phyloP scores from a whole-genome alignment of 2,329 filamentous ascomycete species.

The Penicillium sp. region DNA sequence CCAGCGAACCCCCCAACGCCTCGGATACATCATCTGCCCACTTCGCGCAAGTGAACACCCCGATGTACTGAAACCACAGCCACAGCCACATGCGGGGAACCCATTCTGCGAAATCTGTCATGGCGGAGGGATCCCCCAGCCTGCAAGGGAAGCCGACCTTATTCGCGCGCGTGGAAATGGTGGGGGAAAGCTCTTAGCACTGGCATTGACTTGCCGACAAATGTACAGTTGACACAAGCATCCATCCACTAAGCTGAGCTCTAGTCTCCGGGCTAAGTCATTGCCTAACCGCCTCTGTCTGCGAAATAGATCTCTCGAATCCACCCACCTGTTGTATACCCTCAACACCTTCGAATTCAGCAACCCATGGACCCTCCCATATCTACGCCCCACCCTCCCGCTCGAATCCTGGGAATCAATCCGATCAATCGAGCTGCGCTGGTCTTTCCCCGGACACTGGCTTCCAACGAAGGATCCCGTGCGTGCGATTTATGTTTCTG shows the following conservation, averaged over 20 bases:
- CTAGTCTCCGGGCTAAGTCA: background rate
- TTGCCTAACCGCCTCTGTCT: background rate
- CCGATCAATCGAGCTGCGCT: slow-evolving; percentile 41
- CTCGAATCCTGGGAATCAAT: slow-evolving; percentile 34
- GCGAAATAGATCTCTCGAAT: slow-evolving; percentile 39
- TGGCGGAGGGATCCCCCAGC: slow-evolving; percentile 33
- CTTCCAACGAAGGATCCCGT: slow-evolving; percentile 46
- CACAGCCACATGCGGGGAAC: background rate
- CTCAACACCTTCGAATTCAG: slow-evolving; percentile 44
- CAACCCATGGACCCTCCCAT: slow-evolving; percentile 45
- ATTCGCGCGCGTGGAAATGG: background rate
- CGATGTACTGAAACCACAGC: no score
- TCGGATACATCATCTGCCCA: slow-evolving; percentile 40
- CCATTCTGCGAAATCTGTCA: slow-evolving; percentile 39
- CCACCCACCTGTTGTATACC: slow-evolving; percentile 40
- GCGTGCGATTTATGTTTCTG: slow-evolving; percentile 42
- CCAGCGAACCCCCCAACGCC: slow-evolving; percentile 34
- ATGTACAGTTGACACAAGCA: slow-evolving; percentile 30
- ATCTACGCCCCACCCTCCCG: slow-evolving; percentile 41
- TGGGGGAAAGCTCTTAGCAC: slow-evolving; percentile 28
- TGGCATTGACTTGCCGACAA: slow-evolving; percentile 41
- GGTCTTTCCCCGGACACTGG: slow-evolving; percentile 46
- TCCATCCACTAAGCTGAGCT: background rate
- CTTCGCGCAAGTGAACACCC: slow-evolving; percentile 4
- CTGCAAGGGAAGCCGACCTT: slow-evolving; percentile 28